phyloP scores from a whole-genome alignment of 2,329 filamentous ascomycete species.

The Phialophora tarda region DNA sequence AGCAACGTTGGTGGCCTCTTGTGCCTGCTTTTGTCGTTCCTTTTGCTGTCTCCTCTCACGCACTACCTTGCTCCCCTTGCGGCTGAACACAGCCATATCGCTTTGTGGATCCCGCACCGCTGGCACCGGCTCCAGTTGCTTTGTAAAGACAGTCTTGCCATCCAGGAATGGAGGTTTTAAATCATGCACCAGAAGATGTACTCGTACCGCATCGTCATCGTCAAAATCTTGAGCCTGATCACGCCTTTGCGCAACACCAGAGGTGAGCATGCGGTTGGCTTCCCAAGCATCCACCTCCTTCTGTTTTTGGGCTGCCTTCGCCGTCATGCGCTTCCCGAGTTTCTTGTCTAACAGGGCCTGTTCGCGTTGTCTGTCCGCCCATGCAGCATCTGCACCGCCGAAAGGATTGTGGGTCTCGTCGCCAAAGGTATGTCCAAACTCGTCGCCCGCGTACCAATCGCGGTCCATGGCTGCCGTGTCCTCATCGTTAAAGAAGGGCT shows the following conservation, averaged over 20 bases:
- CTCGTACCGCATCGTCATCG: constrained; percentile 85
- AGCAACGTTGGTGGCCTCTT: constrained; percentile 90
- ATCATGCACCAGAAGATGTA: constrained; percentile 92
- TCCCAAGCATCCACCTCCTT: constrained; percentile 98
- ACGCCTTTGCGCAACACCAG: constrained; percentile 87
- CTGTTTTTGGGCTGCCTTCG: constrained; percentile 80
- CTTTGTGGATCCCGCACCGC: constrained; percentile 93
- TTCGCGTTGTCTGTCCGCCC: constrained; percentile 77
- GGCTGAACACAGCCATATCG: constrained; percentile 97
- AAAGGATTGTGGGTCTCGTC: constrained; percentile 95
- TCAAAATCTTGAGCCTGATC: constrained; percentile 84
- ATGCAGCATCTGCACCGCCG: constrained; percentile 72
- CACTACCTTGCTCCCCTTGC: constrained; percentile 92
- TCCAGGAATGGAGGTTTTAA: constrained; percentile 93
- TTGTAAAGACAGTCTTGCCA: constrained; percentile 93
- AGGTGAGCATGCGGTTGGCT: constrained; percentile 96
- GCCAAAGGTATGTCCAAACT: constrained; percentile 82
- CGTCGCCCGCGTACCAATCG: constrained; percentile 91
- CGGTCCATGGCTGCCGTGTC: constrained; percentile 79
- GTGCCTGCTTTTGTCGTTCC: constrained; percentile 90
- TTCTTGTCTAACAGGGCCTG: constrained; percentile 79
- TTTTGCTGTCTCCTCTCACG: constrained; percentile 89
- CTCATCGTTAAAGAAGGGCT: constrained; percentile 66
- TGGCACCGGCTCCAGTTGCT: constrained; percentile 92
- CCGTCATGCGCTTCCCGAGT: constrained; percentile 71